Evolutionary conservation across 2,329 filamentous ascomycete genomes (phyloP), one percentile per base, ranked within the genome.

Genomic region (Hypocreales sp.): DNA sequence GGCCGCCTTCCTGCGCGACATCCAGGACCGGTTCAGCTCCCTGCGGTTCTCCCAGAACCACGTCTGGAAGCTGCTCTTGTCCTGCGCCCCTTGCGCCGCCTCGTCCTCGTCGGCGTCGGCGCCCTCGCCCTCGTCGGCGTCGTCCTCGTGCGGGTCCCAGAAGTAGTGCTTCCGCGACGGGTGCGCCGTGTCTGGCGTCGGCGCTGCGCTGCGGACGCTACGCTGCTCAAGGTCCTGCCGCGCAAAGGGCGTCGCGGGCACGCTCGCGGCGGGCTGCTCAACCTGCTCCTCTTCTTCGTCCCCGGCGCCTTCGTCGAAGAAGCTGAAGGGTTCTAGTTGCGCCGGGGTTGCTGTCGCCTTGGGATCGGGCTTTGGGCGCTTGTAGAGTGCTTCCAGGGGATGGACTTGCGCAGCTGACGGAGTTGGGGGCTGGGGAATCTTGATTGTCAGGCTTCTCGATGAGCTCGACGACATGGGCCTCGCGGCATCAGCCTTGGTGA

Each of bases 301-400:
- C 13, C 64, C 58, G 7, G 55, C 61, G n/a, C 55, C 55, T 17
- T 43, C 51, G 15, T 55, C 61, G 46, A 93, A 93, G 56, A 94
- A 94, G 46, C 66, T 83, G 51, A 94, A 93, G 8, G 60, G 40
- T 58, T 76, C 29, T 47, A 69, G 33, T 56, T 67, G 38, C 41
- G 58, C 33, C 3, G 47, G 36, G 1, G 45, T 36, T 20, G 37
- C 33, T 26, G 38, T 27, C 40, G 56, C 15, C 36, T 52, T 27
- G 41, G 56, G 51, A 4, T 50, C 49, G 18, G 58, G 50, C 20
- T 70, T 64, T 17, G 69, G 53, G 5, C 72, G 72, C 55, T 94
- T 95, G 64, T 92, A 98, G 3, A 95, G 67, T 1, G 83, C 83
- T 57, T 95, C 86, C 2, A 95, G 65, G 0, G 90, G 87, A 40